Evolutionary conservation across 192 early-diverging fungal genomes (phyloP).

Genomic region (Backusella westeae): DNA sequence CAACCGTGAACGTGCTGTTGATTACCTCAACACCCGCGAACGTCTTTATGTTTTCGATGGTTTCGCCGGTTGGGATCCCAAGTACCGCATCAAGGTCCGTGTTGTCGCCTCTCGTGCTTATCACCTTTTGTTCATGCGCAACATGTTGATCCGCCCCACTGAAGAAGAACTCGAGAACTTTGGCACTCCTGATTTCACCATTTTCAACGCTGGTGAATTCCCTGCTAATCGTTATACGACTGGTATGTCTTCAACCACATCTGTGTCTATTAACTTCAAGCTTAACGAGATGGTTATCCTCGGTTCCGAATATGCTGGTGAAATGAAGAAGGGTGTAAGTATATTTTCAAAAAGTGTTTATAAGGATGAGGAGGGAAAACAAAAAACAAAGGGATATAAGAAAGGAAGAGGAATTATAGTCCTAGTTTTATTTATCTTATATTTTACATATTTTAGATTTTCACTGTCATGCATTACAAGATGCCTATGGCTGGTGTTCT

Average conservation of each 20-base stretch:
- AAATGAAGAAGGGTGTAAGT: conserved; percentile 98
- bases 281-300: conserved; percentile 97
- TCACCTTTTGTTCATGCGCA: conserved; percentile 96
- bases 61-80: conserved; percentile 97
- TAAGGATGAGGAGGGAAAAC: not conserved
- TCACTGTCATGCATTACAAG: conserved; percentile 98
- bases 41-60: conserved; percentile 97
- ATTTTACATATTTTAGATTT: conserved; percentile 45
- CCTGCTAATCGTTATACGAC: conserved; percentile 91
- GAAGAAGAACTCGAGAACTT: conserved; percentile 86
- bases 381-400: not conserved
- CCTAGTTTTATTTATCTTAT: not conserved
- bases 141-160: conserved; percentile 98
- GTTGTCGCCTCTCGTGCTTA: conserved; percentile 94
- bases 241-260: conserved; percentile 94
- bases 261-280: conserved; percentile 90
- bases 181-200: conserved; percentile 97
- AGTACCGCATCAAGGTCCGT: conserved; percentile 97
- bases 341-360: not conserved
- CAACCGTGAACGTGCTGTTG: conserved; percentile 94
- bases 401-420: not conserved
- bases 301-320: conserved; percentile 97
- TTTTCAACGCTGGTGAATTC: conserved; percentile 95
- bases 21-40: conserved; percentile 94
- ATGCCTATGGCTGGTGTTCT: conserved; percentile 94